phyloP scores from a whole-genome alignment of 139 green algal genomes.

The Gonium pectorale region DNA sequence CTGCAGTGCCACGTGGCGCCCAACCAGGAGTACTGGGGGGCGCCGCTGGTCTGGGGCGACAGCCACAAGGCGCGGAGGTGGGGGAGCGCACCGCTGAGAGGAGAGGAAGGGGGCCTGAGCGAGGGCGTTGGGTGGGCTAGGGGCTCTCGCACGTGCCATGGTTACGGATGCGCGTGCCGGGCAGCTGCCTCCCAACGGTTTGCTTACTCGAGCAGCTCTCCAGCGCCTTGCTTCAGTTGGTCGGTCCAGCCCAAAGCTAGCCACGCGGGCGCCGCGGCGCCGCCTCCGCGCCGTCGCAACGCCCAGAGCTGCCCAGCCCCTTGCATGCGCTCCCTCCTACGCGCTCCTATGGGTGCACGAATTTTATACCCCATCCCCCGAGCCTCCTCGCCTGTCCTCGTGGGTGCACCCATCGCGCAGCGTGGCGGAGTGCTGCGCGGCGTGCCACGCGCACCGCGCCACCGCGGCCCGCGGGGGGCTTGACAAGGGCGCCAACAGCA shows the following conservation, averaged over 20 bases:
- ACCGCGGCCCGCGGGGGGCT: conserved; percentile 7
- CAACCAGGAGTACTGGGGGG: background rate
- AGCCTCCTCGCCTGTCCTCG: background rate
- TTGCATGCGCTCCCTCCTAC: too few relatives aligned
- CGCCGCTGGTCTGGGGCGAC: conserved; percentile 1
- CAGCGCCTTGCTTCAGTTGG: too few relatives aligned
- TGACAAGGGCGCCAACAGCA: conserved; percentile 22
- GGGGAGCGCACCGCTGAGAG: background rate
- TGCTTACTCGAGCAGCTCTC: too few relatives aligned
- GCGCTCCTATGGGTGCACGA: background rate
- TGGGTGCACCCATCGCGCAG: background rate
- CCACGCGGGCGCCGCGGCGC: too few relatives aligned
- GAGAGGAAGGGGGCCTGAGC: background rate
- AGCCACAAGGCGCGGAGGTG: background rate
- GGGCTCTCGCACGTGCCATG: background rate
- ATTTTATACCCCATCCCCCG: background rate
- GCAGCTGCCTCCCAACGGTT: background rate
- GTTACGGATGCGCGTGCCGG: background rate
- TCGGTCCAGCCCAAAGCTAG: too few relatives aligned
- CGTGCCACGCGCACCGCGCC: conserved; percentile 24
- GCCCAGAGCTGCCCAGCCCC: too few relatives aligned
- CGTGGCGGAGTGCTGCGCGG: conserved; percentile 16
- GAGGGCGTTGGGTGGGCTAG: background rate
- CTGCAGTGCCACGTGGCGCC: background rate
- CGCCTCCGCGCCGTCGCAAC: too few relatives aligned